Evolutionary conservation across 2,329 filamentous ascomycete species (phyloP), one percentile per base, ranked within the genome.

Genomic region (Akanthomyces lecanii): DNA sequence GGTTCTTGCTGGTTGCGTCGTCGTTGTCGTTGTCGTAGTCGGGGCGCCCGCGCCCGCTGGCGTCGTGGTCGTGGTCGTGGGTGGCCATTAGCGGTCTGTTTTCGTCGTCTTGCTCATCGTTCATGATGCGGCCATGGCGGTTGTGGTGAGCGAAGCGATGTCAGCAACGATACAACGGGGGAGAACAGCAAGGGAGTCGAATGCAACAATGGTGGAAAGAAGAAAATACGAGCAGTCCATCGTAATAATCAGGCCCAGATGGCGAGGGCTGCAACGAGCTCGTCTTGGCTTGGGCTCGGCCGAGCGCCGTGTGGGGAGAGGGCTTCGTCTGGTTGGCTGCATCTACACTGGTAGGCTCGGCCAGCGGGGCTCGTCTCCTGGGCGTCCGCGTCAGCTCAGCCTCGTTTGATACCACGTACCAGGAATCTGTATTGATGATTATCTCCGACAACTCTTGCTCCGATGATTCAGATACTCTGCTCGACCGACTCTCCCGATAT

Each of bases 21-120:
- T 38, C 42, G 50, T 53, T 7, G 25, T 58, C n/a, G 25, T 30
- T 21, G 48, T 33, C 54, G 48, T 36, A 25, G 54, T 42, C 30
- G 12, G 38, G 16, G 52, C 55, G 42, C 42, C 51, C 40, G 48
- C 61, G 56, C 56, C 57, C 30, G 47, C 40, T 28, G 63, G 44
- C 40, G 58, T 47, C 45, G 52, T 57, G 23, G 48, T 66, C 60
- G 40, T 59, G 23, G 54, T 38, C 21, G 54, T 30, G 47, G 21
- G 1, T 40, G 54, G 63, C 66, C 67, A 71, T 67, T 61, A 71
- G 67, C 44, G 69, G 69, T 60, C 65, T 65, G 48, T 63, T 66
- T 65, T 71, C 69, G 54, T 64, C 63, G 62, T 63, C 63, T 36
- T 50, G 44, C 54, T 62, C 60, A 61, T 63, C 61, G 38, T 42